Base-by-base conservation (phyloP, 805 yeast genomes). In the Yarrowia sp. region DNA sequence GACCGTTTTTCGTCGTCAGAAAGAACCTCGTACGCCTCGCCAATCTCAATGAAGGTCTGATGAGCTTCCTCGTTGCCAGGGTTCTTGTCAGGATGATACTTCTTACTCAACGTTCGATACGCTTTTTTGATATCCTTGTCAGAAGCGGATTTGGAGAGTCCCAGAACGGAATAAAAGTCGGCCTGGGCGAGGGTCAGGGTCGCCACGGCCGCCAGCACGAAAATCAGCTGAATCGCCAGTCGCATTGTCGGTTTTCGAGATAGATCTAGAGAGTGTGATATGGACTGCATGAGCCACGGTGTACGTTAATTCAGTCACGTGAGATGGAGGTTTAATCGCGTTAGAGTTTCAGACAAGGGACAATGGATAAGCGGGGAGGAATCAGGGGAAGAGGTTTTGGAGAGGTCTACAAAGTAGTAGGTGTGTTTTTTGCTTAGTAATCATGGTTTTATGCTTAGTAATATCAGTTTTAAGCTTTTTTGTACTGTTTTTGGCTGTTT, bases 11-110 rank as follows among this genome's bases (percentile, higher is more conserved):
- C 89, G 18, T 87, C 80, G 74, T 93, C 98, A 8, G 90, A 83
- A 67, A 93, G 81, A 14, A 91, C 81, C 77, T 93, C 98, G 74
- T 93, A 93, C 0, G 98, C 98, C 72, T 89, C 96, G 14, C 96
- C 96, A 33, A 95, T 83, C 75, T 92, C 96, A 60, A 95, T 87
- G 74, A 92, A 95, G 76, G 84, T 87, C 58, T 88, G 87, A 69
- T 90, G 92, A 0, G 98, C 96, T 33, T 83, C 88, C 8, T 90
- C 71, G 70, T 87, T 84, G 7, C 87, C 88, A 1, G 88, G 87
- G 74, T 93, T 95, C 78, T 93, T 93, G 76, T 93, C 99, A 1
- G 99, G 99, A 73, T 93, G 99, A 76, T 84, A 91, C 73, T 89
- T 89, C 74, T 90, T 88, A 69, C 92, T 86, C 68, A 93, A 77